Evolutionary conservation across 768 basidiomycete genomes (phyloP).

Genomic region (Pulveroboletus frians): DNA sequence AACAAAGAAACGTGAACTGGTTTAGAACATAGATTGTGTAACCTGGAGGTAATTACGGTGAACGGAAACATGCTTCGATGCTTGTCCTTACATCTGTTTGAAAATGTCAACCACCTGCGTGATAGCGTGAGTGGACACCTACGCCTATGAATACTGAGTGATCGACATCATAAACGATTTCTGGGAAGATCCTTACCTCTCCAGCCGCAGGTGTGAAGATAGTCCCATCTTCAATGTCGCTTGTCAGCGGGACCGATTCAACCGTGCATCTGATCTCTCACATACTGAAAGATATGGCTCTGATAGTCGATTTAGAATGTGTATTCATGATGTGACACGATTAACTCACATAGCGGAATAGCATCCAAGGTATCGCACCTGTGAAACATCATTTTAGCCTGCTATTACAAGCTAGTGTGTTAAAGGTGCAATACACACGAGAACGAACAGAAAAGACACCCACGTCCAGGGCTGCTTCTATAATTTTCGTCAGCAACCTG

Average conservation of each 20-base stretch:
- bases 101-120: not conserved
- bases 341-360: slow-evolving; percentile 7
- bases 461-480: slow-evolving; percentile 7
- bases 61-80: not conserved
- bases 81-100: slow-evolving; percentile 4
- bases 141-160: not conserved
- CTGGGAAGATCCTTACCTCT: not conserved
- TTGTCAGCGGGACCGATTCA: not conserved
- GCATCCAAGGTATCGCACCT: slow-evolving; percentile 14
- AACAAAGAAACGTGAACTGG: not conserved
- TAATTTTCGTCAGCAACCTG: not conserved
- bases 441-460: slow-evolving; percentile 8
- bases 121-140: not conserved
- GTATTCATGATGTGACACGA: too few relatives aligned
- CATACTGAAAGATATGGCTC: not conserved
- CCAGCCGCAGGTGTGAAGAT: not conserved
- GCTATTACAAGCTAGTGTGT: not conserved
- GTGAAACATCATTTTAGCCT: not conserved
- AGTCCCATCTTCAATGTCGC: not conserved
- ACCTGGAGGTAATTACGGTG: not conserved
- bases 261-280: not conserved
- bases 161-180: not conserved
- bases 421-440: slow-evolving; percentile 2
- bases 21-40: not conserved
- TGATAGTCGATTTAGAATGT: not conserved